Base-by-base conservation (phyloP, 139 green algal species). In the Chlorella sp. region DNA sequence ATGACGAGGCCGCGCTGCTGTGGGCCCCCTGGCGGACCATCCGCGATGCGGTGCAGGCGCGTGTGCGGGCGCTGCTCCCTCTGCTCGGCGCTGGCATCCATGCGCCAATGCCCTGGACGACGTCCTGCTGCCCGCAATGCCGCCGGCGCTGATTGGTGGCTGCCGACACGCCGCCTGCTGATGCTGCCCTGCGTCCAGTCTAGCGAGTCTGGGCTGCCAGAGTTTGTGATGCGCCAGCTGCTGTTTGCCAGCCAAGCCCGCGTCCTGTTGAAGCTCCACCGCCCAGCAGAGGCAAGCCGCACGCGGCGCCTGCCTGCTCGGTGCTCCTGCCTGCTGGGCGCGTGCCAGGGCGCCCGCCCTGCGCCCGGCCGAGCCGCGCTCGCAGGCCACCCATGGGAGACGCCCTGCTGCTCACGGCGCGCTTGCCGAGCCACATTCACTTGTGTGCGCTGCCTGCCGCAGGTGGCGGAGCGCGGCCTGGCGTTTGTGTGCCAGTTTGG, bases 191-290 rank as follows among this genome's bases (percentile, higher is more conserved):
- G 21, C 17, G 21, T 58, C 48, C 48, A 58, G 17, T 17, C 71
- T 23, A 69, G 53, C 38, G 38, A 67, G 69, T 53, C 69, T 1
- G 69, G 66, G 14, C 38, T 53, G 12, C 62, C 81, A 8, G 79
- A 95, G 72, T 95, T 96, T 33, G 65, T 84, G 55, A 91, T 98
- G 74, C 84, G 90, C 25, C 93, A 98, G 80, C 96, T 93, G 79
- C 86, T 98, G 48, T 97, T 98, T 74, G 91, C 93, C 19, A 88
- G 87, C 33, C 87, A 96, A 84, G 76, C 82, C 8, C 81, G 88
- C 4, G 33, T 92, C 65, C 80, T 93, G 33, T 51, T 92, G 40
- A 85, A 83, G 69, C 80, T 88, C 58, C 63, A 84, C 29, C 69
- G 84, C 1, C 76, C 59, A 29, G 35, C 50, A 9, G 83, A 89